phyloP scores from a whole-genome alignment of 208 protist genomes.

The Trypanosoma lewisi region DNA sequence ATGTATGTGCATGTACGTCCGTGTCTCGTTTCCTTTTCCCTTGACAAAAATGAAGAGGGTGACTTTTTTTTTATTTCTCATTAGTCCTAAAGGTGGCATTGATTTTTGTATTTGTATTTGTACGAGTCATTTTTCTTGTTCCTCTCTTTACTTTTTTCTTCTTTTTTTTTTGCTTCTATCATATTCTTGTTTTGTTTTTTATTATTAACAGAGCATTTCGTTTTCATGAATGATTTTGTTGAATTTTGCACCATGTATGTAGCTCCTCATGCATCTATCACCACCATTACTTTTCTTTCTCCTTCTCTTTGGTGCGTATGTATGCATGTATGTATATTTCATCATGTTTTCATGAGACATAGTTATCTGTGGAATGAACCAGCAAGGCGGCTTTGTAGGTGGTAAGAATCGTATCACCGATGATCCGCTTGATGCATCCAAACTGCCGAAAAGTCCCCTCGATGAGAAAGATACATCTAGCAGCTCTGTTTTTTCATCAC shows the following conservation, averaged over 20 bases:
- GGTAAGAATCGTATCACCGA: too few relatives aligned
- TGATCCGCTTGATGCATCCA: too few relatives aligned
- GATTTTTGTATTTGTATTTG: constrained; percentile 1
- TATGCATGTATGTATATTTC: neutral
- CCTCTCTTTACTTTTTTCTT: constrained; percentile 3
- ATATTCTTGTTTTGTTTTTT: neutral
- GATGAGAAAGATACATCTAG: too few relatives aligned
- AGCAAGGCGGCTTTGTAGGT: too few relatives aligned
- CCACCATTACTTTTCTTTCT: neutral
- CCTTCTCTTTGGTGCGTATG: too few relatives aligned
- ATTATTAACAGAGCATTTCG: neutral
- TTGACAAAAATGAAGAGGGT: neutral
- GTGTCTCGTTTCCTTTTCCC: neutral
- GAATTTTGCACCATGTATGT: neutral
- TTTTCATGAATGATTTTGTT: too few relatives aligned
- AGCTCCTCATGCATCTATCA: neutral
- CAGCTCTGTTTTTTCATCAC: too few relatives aligned
- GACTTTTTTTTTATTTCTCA: constrained; percentile 1
- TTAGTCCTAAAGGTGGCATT: neutral
- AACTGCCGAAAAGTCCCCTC: too few relatives aligned
- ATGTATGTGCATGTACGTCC: neutral
- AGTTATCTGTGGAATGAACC: too few relatives aligned
- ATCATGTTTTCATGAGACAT: neutral
- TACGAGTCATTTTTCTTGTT: neutral
- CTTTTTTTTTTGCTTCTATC: neutral